A percentile compares a stretch with the other conserved stretches of the same genome.
These are phyloP conservation scores for Neopestalotiopsis sp. DNA, from an alignment of 2,329 filamentous ascomycete genomes.

Conservation along the genomic window DNA sequence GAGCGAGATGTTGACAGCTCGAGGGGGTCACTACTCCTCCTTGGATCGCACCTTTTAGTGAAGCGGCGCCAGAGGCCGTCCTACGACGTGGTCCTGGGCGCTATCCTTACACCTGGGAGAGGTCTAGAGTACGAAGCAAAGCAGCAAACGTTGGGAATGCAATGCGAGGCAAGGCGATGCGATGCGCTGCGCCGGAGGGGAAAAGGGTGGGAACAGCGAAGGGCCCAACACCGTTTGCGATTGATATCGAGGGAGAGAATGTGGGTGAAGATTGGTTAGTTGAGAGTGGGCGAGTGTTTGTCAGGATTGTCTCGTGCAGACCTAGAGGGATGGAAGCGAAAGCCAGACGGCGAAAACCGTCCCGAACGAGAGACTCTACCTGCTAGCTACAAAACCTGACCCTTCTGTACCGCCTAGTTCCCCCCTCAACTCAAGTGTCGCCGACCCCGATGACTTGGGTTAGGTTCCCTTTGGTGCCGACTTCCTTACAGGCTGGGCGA, in stretches of 20 bases:
- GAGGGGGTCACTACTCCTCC: conserved; percentile 11
- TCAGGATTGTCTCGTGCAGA: conserved; percentile 1
- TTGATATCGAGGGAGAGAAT: neutral
- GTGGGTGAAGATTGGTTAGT: neutral
- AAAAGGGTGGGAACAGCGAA: neutral
- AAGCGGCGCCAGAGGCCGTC: conserved; percentile 18
- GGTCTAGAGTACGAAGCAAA: neutral
- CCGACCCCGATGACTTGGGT: neutral
- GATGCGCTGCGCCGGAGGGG: neutral
- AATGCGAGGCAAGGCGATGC: neutral
- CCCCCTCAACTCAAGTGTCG: neutral
- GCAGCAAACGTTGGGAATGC: neutral
- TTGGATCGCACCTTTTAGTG: conserved; percentile 8
- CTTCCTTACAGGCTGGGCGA: neutral
- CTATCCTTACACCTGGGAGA: conserved; percentile 13
- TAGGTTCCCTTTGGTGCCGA: neutral
- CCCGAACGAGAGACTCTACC: neutral
- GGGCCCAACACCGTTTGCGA: neutral
- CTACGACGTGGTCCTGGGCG: conserved; percentile 14
- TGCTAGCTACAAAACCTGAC: no score
- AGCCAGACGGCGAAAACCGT: neutral
- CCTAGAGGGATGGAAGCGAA: neutral
- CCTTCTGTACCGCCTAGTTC: no score
- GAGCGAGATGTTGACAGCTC: conserved; percentile 1
- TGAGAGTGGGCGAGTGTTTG: conserved; percentile 1